These are phyloP conservation scores for Diaporthe sp. DNA, from an alignment of 2,329 filamentous ascomycete genomes.

Conservation along the genomic window DNA sequence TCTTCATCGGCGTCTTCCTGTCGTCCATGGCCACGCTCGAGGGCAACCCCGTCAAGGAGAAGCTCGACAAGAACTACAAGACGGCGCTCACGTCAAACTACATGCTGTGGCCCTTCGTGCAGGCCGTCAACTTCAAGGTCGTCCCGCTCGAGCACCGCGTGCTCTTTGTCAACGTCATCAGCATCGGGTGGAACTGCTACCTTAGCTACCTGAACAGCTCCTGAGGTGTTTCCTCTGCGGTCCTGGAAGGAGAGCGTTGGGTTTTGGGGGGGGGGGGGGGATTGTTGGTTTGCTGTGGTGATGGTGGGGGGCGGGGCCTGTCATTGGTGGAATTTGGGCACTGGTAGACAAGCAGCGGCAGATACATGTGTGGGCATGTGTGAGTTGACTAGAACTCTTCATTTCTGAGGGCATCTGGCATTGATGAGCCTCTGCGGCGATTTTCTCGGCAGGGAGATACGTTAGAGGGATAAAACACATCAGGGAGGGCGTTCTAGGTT, in stretches of 20 bases:
- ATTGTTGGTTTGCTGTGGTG: background rate
- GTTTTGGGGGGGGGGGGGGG: background rate
- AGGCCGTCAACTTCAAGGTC: conserved; percentile 89
- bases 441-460: background rate
- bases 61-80: conserved; percentile 79
- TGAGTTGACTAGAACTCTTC: conserved; percentile 5
- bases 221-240: conserved; percentile 38
- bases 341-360: background rate
- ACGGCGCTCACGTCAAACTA: conserved; percentile 86
- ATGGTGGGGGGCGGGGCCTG: background rate
- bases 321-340: background rate
- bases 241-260: background rate
- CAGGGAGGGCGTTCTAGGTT: conserved; percentile 27
- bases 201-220: conserved; percentile 72
- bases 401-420: conserved; percentile 20
- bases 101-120: conserved; percentile 89
- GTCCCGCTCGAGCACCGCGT: conserved; percentile 87
- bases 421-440: background rate
- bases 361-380: background rate
- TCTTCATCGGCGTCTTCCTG: conserved; percentile 86
- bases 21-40: conserved; percentile 88
- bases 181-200: conserved; percentile 76
- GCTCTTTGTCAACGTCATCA: conserved; percentile 88
- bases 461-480: conserved; percentile 31
- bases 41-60: conserved; percentile 72